phyloP scores from a whole-genome alignment of 805 yeast genomes.

The Teunomyces panamensis region DNA sequence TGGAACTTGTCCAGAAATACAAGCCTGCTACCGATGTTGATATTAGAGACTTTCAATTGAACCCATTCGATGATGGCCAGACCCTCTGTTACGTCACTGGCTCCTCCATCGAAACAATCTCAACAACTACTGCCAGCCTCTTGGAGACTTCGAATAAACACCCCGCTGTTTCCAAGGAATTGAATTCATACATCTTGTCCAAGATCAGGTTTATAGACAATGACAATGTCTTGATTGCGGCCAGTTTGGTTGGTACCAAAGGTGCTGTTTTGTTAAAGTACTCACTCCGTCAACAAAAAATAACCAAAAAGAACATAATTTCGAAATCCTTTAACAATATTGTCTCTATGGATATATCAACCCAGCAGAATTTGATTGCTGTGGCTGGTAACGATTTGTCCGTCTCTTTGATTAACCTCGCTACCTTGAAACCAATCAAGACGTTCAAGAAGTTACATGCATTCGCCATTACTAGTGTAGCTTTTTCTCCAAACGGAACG shows the following conservation, averaged over 20 bases:
- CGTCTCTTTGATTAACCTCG: slow-evolving; percentile 51
- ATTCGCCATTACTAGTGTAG: slow-evolving; percentile 73
- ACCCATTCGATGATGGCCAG: slow-evolving; percentile 57
- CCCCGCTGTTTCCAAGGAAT: slow-evolving; percentile 17
- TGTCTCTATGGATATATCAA: slow-evolving; percentile 48
- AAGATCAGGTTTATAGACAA: slow-evolving; percentile 43
- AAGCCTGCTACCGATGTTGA: slow-evolving; percentile 51
- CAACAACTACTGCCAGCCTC: slow-evolving; percentile 45
- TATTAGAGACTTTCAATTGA: slow-evolving; percentile 61
- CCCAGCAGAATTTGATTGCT: slow-evolving; percentile 44
- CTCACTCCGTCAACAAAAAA: slow-evolving; percentile 39
- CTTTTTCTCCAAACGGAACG: slow-evolving; percentile 66
- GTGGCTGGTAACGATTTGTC: slow-evolving; percentile 68
- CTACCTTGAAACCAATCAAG: slow-evolving; percentile 50
- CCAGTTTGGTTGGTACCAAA: slow-evolving; percentile 26
- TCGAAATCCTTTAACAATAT: slow-evolving; percentile 53
- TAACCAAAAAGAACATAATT: slow-evolving; percentile 41
- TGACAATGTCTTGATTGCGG: slow-evolving; percentile 31
- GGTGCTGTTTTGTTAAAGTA: slow-evolving; percentile 44
- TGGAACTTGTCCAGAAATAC: slow-evolving; percentile 53
- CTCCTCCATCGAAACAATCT: slow-evolving; percentile 48
- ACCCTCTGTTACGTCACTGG: slow-evolving; percentile 61
- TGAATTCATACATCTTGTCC: slow-evolving; percentile 30
- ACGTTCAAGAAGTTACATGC: slow-evolving; percentile 62
- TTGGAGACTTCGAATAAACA: slow-evolving; percentile 23